Percentiles rank a stretch among this genome's conserved stretches.
These are phyloP conservation scores for Phytophthora macrochlamydospora DNA, from an alignment of 352 stramenopile genomes.

Conservation along the genomic window DNA sequence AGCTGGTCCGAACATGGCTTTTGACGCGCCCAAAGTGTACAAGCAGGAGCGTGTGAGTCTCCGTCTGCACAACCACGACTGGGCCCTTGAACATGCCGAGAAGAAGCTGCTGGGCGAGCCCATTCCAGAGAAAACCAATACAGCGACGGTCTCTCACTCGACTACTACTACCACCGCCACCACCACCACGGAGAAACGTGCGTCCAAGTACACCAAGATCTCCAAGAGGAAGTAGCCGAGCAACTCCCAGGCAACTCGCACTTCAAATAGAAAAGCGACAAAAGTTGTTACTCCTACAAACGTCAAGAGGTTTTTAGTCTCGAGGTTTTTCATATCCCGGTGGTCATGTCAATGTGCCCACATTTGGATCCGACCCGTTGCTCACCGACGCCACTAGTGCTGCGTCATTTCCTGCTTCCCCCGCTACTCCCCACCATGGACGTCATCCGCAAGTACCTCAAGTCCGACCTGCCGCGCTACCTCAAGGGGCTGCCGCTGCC, in stretches of 20 bases:
- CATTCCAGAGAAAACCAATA: constrained; percentile 57
- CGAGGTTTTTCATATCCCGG: constrained; percentile 9
- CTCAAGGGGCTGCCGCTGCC: constrained; percentile 83
- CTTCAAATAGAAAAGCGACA: too few relatives aligned
- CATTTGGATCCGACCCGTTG: neutral
- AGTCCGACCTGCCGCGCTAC: constrained; percentile 81
- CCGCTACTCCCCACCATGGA: constrained; percentile 49
- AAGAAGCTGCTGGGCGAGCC: constrained; percentile 83
- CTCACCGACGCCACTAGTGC: neutral
- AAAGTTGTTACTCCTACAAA: too few relatives aligned
- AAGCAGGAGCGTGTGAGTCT: constrained; percentile 89
- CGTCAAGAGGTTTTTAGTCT: too few relatives aligned
- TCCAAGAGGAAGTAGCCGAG: constrained; percentile 63
- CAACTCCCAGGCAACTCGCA: neutral
- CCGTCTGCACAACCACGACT: constrained; percentile 84
- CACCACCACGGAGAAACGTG: constrained; percentile 46
- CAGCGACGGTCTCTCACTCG: constrained; percentile 14
- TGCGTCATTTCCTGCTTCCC: constrained; percentile 18
- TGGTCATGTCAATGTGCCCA: constrained; percentile 22
- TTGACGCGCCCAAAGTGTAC: constrained; percentile 90
- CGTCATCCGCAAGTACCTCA: constrained; percentile 81
- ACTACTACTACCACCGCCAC: constrained; percentile 33
- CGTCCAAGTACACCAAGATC: constrained; percentile 81
- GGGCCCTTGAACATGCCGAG: constrained; percentile 79
- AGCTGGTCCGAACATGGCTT: constrained; percentile 81